Base-by-base conservation (phyloP, 495 filamentous ascomycete genomes). In the Xylaria palmicola region DNA sequence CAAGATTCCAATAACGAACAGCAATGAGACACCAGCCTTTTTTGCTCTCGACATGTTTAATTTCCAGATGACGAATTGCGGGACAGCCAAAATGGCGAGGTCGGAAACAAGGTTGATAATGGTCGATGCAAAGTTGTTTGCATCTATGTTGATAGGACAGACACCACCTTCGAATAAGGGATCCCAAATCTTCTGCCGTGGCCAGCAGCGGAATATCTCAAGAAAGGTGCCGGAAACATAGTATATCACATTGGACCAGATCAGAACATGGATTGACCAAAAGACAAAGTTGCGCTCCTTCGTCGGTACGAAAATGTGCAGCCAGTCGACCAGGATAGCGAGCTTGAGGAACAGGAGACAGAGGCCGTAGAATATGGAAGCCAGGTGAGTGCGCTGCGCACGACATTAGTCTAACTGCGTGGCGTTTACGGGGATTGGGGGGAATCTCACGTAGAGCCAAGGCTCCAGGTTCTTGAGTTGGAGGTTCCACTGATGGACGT, bases 201-300 rank as follows among this genome's bases (percentile, higher is more conserved):
- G 53, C 1, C 3, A 17, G 74, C 81, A 15, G 1, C 40, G 36
- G 15, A 56, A 44, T 10, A 56, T 56, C 26, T 56, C 59, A 12
- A 68, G 60, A 3, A 70, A 64, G 19, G 64, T 63, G 17, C 70
- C 62, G 30, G 68, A 44, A 0, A 51, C 34, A 13, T 71, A 66
- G 57, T 69, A 71, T 4, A 63, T 56, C 3, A 53, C 51, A 24
- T 74, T 70, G n/a, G 62, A 32, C 24, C 63, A 65, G 3, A 75
- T 55, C 1, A 77, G 43, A 6, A 15, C 43, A 19, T 72, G 66
- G 30, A 72, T 67, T 24, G 24, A 40, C 65, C 65, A 75, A 29
- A 70, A 65, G 43, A 71, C 68, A 15, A 62, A 4, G 53, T 74
- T 66, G 2, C 67, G 44, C 6, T 51, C 53, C 12, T 62, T 62